Evolutionary conservation across 2,329 filamentous ascomycete species (phyloP).

Genomic region (Aspergillus sp.): DNA sequence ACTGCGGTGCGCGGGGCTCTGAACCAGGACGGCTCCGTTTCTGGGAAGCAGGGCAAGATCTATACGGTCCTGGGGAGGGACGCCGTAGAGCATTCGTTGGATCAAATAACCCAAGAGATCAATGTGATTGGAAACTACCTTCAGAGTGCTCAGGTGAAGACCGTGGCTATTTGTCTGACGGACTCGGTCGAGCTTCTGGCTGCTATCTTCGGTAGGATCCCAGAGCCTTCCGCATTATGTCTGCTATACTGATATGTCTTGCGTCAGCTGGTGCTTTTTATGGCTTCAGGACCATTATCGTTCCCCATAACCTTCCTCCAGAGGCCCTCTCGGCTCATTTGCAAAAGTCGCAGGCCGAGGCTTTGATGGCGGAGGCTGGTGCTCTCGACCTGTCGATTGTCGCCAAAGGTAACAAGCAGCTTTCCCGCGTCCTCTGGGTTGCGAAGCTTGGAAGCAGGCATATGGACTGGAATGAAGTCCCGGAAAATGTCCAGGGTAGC

Average conservation of each 20-base stretch:
- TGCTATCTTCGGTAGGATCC: slow-evolving; percentile 57
- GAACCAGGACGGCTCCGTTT: slow-evolving; percentile 52
- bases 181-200: slow-evolving; percentile 85
- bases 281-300: slow-evolving; percentile 69
- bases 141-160: slow-evolving; percentile 57
- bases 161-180: slow-evolving; percentile 80
- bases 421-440: slow-evolving; percentile 82
- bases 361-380: slow-evolving; percentile 74
- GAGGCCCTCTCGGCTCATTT: slow-evolving; percentile 63
- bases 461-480: slow-evolving; percentile 90
- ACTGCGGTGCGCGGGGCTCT: slow-evolving; percentile 56
- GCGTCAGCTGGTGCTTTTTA: slow-evolving; percentile 72
- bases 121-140: slow-evolving; percentile 74
- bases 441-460: slow-evolving; percentile 83
- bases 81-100: slow-evolving; percentile 60
- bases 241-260: slow-evolving; percentile 6
- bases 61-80: slow-evolving; percentile 70
- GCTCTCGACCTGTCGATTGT: slow-evolving; percentile 72
- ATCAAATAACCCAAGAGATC: slow-evolving; percentile 73
- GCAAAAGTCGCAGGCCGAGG: slow-evolving; percentile 63
- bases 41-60: slow-evolving; percentile 58
- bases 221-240: neutral
- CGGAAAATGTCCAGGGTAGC: slow-evolving; percentile 62
- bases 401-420: slow-evolving; percentile 55
- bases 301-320: slow-evolving; percentile 71